Base-by-base conservation (phyloP, 805 yeast genomes). In the Wickerhamomyces bisporus region DNA sequence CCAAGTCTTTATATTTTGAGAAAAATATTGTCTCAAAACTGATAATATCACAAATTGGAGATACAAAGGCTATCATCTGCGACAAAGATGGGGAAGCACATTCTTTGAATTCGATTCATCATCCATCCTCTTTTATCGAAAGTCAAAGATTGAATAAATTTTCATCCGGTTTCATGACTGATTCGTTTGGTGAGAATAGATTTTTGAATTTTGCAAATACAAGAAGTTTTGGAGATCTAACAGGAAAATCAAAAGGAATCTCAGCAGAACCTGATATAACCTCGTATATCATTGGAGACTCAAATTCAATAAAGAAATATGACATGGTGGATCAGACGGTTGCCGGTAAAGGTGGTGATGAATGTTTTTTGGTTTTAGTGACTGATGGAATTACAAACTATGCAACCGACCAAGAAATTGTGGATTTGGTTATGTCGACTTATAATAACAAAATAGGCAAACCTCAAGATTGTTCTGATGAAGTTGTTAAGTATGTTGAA, bases 161-260 rank as follows among this genome's bases (percentile, higher is more conserved):
- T 49, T 67, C 80, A 16, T 70, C 82, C 6, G 78, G 77, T 27
- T 67, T 81, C 41, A 75, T 82, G 53, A 79, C 84, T 6, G 98
- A 91, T 57, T 82, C 96, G 3, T 91, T 89, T 65, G 98, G 98
- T 6, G 95, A 88, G 53, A 86, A 84, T 53, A 58, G 98, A 40
- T 89, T 81, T 51, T 51, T 76, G 40, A 75, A 84, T 26, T 81
- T 79, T 55, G 96, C 97, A 17, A 93, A 93, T 54, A 93, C 98
- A 2, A 71, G 98, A 47, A 72, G 96, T 1, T 93, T 93, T 70
- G 98, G 98, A 29, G 98, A 93, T 61, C 53, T 80, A 13, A 66
- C 71, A 19, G 95, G 79, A 38, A 93, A 93, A 60, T 70, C 81
- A 26, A 75, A 78, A 56, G 98, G 98, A 1, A 78, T 93, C 2